Conservation (phyloP, 2,329 filamentous ascomycete genomes). For the Aspergillus udagawae region DNA sequence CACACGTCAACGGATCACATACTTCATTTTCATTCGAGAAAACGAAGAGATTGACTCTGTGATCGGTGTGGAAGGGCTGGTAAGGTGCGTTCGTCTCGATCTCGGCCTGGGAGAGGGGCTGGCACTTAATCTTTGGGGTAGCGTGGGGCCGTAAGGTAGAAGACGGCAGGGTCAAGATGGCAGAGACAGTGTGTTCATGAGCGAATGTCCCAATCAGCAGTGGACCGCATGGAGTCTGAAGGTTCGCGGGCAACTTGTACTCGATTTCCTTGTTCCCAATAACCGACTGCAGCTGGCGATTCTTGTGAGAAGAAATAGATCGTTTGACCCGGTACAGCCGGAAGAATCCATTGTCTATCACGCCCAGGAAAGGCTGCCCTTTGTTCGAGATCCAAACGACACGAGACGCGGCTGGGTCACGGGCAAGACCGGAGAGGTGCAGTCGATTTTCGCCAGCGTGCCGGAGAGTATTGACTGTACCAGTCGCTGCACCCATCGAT, state of each 20-base stretch:
- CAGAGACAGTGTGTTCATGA: constrained; percentile 33
- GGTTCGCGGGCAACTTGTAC: constrained; percentile 60
- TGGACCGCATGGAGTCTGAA: constrained; percentile 57
- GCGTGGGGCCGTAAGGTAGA: constrained; percentile 40
- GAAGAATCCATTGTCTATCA: constrained; percentile 44
- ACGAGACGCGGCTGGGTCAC: constrained; percentile 38
- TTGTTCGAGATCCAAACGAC: constrained; percentile 45
- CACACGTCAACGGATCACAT: constrained; percentile 39
- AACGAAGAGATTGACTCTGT: constrained; percentile 72
- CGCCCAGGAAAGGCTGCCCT: constrained; percentile 39
- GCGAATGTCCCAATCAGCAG: constrained; percentile 55
- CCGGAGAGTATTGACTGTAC: constrained; percentile 45
- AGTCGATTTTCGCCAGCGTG: constrained; percentile 48
- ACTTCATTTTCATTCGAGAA: constrained; percentile 45
- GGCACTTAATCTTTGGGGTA: constrained; percentile 37
- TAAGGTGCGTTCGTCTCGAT: constrained; percentile 95
- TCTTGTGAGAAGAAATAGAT: constrained; percentile 49
- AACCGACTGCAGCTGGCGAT: constrained; percentile 51
- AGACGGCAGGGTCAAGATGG: constrained; percentile 41
- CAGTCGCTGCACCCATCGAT: constrained; percentile 47
- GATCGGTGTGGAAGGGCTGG: constrained; percentile 91
- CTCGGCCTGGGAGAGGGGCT: constrained; percentile 71
- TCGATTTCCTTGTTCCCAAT: constrained; percentile 60
- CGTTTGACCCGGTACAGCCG: constrained; percentile 42
- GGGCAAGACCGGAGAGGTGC: constrained; percentile 39